Conservation (phyloP, 2,329 filamentous ascomycete genomes). For the Hymenoscyphus salicellus region DNA sequence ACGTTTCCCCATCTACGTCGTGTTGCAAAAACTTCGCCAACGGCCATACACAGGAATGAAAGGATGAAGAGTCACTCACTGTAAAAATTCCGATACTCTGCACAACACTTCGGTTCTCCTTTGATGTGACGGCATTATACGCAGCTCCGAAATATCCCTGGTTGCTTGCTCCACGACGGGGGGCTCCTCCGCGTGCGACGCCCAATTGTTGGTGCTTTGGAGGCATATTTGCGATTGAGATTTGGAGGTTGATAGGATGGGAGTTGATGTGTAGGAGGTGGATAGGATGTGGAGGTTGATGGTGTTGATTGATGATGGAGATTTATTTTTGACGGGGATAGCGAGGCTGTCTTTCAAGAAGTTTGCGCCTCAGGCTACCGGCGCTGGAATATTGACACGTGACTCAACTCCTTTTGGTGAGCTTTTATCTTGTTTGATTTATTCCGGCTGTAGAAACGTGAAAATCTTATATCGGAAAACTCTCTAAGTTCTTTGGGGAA, state of each 20-base stretch:
- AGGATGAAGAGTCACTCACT: conserved; percentile 45
- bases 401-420: not conserved
- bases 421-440: no score
- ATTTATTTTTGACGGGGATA: not conserved
- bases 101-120: conserved; percentile 68
- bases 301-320: not conserved
- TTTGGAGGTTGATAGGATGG: not conserved
- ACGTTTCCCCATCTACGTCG: not conserved
- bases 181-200: conserved; percentile 45
- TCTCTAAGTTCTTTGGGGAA: no score
- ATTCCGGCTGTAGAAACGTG: no score
- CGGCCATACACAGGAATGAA: not conserved
- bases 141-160: conserved; percentile 56
- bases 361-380: not conserved
- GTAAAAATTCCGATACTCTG: conserved; percentile 66
- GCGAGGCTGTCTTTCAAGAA: not conserved
- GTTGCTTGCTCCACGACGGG: conserved; percentile 38
- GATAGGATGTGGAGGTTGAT: not conserved
- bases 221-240: conserved; percentile 49
- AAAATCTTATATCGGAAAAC: no score
- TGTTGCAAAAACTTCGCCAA: not conserved
- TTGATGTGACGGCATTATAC: conserved; percentile 61
- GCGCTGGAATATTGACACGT: not conserved
- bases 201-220: conserved; percentile 57
- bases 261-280: not conserved